phyloP scores from a whole-genome alignment of 1,284 basidiomycete genomes.

The Sporisorium sorghi region DNA sequence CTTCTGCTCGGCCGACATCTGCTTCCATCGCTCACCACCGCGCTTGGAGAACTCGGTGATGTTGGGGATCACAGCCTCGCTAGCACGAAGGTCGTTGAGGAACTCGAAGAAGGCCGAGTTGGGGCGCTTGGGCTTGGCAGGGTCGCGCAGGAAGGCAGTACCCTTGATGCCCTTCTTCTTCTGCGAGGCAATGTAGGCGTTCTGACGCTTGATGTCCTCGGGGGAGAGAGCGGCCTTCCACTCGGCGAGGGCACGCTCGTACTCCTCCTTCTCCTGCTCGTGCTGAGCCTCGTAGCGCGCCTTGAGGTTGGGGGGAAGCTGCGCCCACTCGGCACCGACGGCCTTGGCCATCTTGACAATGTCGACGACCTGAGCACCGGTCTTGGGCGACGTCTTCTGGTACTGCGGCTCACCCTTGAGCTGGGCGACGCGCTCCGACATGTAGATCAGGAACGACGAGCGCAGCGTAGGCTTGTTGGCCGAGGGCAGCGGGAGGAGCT shows the following conservation, averaged over 20 bases:
- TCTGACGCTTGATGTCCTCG: conserved; percentile 65
- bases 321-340: conserved; percentile 58
- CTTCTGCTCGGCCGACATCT: conserved; percentile 51
- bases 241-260: conserved; percentile 54
- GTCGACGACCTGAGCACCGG: conserved; percentile 54
- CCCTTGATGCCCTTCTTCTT: conserved; percentile 58
- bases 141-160: conserved; percentile 55
- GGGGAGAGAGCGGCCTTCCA: conserved; percentile 61
- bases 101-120: conserved; percentile 61
- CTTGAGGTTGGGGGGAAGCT: conserved; percentile 47
- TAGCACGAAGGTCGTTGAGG: conserved; percentile 55
- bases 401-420: conserved; percentile 51
- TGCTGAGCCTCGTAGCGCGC: conserved; percentile 50
- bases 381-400: conserved; percentile 51
- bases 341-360: conserved; percentile 51
- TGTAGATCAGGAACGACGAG: conserved; percentile 60
- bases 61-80: conserved; percentile 34
- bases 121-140: conserved; percentile 60
- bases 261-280: conserved; percentile 52
- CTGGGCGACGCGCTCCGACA: conserved; percentile 54
- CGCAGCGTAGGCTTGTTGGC: conserved; percentile 61
- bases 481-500: conserved; percentile 62
- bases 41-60: conserved; percentile 50
- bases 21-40: conserved; percentile 56
- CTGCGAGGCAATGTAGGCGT: conserved; percentile 58